These are phyloP conservation scores for Baorangia bicolor DNA, from an alignment of 768 basidiomycete genomes.

Conservation along the genomic window DNA sequence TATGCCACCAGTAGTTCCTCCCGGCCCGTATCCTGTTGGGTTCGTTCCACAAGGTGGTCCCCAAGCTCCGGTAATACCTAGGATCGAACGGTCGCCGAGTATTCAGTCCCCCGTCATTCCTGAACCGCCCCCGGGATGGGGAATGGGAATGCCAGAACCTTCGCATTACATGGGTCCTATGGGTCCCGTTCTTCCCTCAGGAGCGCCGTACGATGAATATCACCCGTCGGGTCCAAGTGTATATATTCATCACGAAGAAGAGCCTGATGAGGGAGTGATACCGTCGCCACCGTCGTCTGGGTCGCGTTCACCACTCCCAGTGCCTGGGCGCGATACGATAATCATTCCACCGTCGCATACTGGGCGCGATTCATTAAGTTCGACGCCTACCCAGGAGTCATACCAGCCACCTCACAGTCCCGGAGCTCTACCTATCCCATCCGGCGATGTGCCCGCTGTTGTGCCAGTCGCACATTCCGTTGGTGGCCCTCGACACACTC, in stretches of 20 bases:
- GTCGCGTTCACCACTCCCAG: slow-evolving; percentile 17
- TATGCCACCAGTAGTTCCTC: slow-evolving; percentile 18
- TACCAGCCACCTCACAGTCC: slow-evolving; percentile 17
- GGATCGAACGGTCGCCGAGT: slow-evolving; percentile 2
- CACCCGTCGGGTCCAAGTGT: slow-evolving; percentile 4
- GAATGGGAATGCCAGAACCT: slow-evolving; percentile 26
- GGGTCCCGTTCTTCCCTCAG: slow-evolving; percentile 40
- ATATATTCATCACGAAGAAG: slow-evolving; percentile 4
- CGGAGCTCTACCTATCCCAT: slow-evolving; percentile 11
- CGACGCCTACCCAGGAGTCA: slow-evolving; percentile 28
- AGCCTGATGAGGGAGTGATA: slow-evolving; percentile 21
- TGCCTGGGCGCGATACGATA: slow-evolving; percentile 15
- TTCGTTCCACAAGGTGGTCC: slow-evolving; percentile 21
- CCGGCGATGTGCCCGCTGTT: slow-evolving; percentile 14
- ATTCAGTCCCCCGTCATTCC: slow-evolving; percentile 28
- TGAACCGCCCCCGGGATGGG: slow-evolving; percentile 11
- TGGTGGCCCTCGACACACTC: slow-evolving; percentile 2
- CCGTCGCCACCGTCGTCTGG: slow-evolving; percentile 22
- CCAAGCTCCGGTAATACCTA: slow-evolving; percentile 26
- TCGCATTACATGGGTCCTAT: slow-evolving; percentile 4
- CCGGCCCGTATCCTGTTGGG: slow-evolving; percentile 15
- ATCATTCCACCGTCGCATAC: slow-evolving; percentile 13
- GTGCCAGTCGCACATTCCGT: slow-evolving; percentile 14
- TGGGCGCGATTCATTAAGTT: slow-evolving; percentile 16
- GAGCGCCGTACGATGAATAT: slow-evolving; percentile 13